Conservation (phyloP, 352 stramenopile genomes). For the Salisapilia sapeloensis region DNA sequence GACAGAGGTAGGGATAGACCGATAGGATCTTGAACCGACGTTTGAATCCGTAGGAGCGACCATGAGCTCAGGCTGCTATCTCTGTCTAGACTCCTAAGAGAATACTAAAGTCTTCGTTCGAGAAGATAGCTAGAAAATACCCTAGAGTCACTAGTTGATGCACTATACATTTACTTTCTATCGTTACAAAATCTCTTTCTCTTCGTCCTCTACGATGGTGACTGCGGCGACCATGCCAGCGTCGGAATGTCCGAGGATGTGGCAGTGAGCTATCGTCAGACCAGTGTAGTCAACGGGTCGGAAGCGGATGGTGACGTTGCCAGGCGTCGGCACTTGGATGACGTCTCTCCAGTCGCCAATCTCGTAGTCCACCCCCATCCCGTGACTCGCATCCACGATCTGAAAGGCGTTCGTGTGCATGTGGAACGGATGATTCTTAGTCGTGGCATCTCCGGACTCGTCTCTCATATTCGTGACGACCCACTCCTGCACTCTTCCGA, state of each 20-base stretch:
- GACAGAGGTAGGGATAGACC: no score
- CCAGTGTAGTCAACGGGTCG: conserved; percentile 44
- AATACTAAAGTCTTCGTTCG: no score
- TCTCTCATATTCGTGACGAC: conserved; percentile 39
- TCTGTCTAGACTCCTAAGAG: no score
- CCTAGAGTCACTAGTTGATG: no score
- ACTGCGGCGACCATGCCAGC: conserved; percentile 55
- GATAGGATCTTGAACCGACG: no score
- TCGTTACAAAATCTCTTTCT: no score
- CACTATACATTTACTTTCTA: no score
- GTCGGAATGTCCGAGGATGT: conserved; percentile 68
- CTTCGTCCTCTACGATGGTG: no score
- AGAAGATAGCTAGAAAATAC: no score
- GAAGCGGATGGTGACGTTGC: conserved; percentile 74
- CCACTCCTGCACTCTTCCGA: conserved; percentile 57
- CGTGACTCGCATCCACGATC: conserved; percentile 53
- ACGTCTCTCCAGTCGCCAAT: conserved; percentile 72
- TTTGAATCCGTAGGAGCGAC: no score
- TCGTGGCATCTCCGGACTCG: conserved; percentile 13
- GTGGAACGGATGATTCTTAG: conserved; percentile 75
- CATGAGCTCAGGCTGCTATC: no score
- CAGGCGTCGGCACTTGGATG: conserved; percentile 47
- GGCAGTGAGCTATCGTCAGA: conserved; percentile 49
- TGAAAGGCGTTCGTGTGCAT: conserved; percentile 77
- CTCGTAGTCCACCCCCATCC: conserved; percentile 44